phyloP scores from a whole-genome alignment of 495 filamentous ascomycete species.

The Penicillium bialowiezense region DNA sequence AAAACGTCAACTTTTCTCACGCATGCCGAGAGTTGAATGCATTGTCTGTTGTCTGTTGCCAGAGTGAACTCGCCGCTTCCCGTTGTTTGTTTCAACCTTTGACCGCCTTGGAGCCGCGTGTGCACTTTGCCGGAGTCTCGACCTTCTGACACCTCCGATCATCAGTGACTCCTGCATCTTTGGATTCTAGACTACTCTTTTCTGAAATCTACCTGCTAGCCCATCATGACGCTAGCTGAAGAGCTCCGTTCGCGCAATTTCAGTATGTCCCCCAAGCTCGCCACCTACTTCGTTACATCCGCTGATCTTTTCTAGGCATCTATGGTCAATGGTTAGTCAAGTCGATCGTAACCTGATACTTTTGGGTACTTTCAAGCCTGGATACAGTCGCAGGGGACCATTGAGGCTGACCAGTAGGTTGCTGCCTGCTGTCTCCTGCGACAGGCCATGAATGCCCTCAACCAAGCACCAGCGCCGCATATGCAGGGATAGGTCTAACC shows the following conservation, averaged over 20 bases:
- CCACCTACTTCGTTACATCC: constrained; percentile 30
- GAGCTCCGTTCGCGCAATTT: constrained; percentile 97
- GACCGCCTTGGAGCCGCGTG: constrained; percentile 28
- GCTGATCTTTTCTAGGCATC: constrained; percentile 65
- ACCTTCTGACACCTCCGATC: constrained; percentile 10
- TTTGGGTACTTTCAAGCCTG: not conserved
- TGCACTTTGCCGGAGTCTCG: constrained; percentile 15
- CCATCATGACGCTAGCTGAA: constrained; percentile 51
- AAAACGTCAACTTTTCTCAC: too few relatives aligned
- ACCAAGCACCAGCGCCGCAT: not conserved
- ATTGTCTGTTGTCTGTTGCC: too few relatives aligned
- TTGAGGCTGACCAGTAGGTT: not conserved
- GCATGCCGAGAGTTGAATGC: too few relatives aligned
- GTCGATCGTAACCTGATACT: constrained; percentile 12
- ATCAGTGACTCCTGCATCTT: constrained; percentile 1
- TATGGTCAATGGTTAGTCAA: constrained; percentile 99
- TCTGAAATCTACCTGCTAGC: constrained; percentile 3
- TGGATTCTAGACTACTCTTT: constrained; percentile 4
- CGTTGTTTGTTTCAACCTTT: constrained; percentile 27
- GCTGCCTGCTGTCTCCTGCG: not conserved
- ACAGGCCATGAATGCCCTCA: not conserved
- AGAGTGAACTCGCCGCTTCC: not conserved
- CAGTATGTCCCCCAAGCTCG: constrained; percentile 61
- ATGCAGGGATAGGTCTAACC: constrained; percentile 7
- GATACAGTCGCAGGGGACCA: not conserved